Conservation (phyloP, 2,329 filamentous ascomycete genomes). For the Penicillium italicum region DNA sequence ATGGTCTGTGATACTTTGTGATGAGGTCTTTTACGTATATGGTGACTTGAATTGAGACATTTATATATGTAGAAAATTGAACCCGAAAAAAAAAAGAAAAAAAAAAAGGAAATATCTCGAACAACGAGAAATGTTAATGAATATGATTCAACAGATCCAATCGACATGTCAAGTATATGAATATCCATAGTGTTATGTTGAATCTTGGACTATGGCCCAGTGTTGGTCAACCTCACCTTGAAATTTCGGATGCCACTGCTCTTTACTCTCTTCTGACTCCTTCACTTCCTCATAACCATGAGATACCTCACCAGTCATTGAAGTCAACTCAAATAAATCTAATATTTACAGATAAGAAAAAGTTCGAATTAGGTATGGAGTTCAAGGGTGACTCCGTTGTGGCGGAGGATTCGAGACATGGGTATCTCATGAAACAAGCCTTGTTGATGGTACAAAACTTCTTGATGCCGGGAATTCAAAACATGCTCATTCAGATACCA, state of each 20-base stretch:
- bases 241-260: constrained; percentile 4
- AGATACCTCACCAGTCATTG: neutral
- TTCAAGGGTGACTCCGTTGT: constrained; percentile 4
- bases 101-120: neutral
- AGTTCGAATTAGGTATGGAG: neutral
- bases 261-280: neutral
- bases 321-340: neutral
- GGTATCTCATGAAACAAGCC: constrained; percentile 76
- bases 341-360: neutral
- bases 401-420: constrained; percentile 40
- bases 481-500: constrained; percentile 35
- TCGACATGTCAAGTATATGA: neutral
- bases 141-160: neutral
- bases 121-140: too few species aligned
- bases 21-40: neutral
- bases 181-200: neutral
- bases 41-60: neutral
- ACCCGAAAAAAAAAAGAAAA: neutral
- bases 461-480: neutral
- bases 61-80: neutral
- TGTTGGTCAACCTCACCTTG: neutral
- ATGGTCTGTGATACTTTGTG: neutral
- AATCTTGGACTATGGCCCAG: neutral
- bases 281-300: neutral
- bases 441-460: constrained; percentile 67